These are phyloP conservation scores for Jatropha multifida DNA, from an alignment of 441 rosid species.

Conservation along the genomic window DNA sequence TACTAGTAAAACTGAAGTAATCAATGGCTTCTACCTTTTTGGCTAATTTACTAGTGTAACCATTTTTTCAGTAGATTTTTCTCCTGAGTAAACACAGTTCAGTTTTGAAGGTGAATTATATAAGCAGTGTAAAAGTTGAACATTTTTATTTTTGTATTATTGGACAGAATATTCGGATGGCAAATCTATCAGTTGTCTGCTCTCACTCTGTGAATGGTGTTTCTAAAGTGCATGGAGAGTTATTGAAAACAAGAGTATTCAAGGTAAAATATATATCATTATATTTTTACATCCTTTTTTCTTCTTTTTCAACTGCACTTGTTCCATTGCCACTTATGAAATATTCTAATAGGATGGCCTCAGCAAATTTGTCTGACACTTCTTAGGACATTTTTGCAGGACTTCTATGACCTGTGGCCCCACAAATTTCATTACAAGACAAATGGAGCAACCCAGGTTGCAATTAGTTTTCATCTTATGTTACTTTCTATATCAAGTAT, in stretches of 20 bases:
- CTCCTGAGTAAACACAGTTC: not conserved
- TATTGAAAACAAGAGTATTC: conserved; percentile 45
- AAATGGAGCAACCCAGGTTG: conserved; percentile 36
- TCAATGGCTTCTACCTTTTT: conserved; percentile 1
- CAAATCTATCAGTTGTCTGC: conserved; percentile 51
- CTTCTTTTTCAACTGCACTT: not conserved
- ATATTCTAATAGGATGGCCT: not conserved
- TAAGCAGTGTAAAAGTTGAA: not conserved
- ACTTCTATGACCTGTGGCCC: conserved; percentile 45
- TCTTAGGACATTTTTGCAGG: conserved; percentile 34
- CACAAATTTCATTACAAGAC: conserved; percentile 36
- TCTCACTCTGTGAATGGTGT: conserved; percentile 58
- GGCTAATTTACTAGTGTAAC: not conserved
- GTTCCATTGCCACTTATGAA: not conserved
- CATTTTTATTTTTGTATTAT: conserved; percentile 10
- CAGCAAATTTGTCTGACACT: conserved; percentile 3
- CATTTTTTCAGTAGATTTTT: not conserved
- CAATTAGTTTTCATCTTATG: not conserved
- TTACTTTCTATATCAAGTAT: not conserved
- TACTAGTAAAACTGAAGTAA: not conserved
- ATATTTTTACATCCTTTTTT: conserved; percentile 8
- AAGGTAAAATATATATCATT: conserved; percentile 34
- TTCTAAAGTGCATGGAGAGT: conserved; percentile 45
- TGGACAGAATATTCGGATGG: conserved; percentile 54
- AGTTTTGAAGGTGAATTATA: not conserved